Evolutionary conservation across 2,329 filamentous ascomycete genomes (phyloP).

Genomic region (Corynespora cassiicola): DNA sequence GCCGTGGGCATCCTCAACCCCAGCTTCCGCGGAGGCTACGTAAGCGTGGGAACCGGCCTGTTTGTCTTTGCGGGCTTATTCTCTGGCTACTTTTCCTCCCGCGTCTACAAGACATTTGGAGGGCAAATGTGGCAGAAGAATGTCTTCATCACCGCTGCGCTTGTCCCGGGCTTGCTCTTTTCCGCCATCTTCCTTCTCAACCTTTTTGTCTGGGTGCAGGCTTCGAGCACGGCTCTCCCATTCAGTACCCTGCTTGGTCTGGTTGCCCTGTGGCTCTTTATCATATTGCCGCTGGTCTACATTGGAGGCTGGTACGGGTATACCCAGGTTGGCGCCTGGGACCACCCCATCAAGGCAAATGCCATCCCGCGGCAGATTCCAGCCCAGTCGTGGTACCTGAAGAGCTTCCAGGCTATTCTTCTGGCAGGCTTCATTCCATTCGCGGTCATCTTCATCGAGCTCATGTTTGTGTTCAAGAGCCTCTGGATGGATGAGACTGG

Average conservation of each 20-base stretch:
- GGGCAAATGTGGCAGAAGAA: constrained; percentile 78
- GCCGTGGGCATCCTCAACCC: constrained; percentile 82
- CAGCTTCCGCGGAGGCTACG: constrained; percentile 87
- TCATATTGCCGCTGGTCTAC: constrained; percentile 86
- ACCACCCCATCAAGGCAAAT: constrained; percentile 81
- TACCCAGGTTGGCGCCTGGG: constrained; percentile 70
- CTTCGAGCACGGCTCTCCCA: constrained; percentile 84
- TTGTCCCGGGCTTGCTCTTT: constrained; percentile 82
- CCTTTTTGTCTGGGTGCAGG: constrained; percentile 88
- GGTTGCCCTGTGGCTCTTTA: constrained; percentile 79
- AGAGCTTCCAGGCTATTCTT: constrained; percentile 67
- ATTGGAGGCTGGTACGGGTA: constrained; percentile 80
- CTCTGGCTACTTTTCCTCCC: constrained; percentile 85
- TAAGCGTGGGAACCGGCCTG: constrained; percentile 81
- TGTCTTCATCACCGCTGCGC: constrained; percentile 72
- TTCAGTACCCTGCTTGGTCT: constrained; percentile 79
- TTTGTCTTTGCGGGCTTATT: constrained; percentile 85
- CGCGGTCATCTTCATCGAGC: constrained; percentile 85
- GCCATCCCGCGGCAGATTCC: constrained; percentile 76
- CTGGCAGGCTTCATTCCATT: constrained; percentile 82
- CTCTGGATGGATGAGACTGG: constrained; percentile 90
- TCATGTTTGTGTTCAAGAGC: constrained; percentile 85
- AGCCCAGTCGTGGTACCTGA: constrained; percentile 75
- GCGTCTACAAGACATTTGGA: constrained; percentile 83
- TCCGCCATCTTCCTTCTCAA: constrained; percentile 79